A percentile compares a stretch with the other conserved stretches of the same genome.
Evolutionary conservation across 2,329 filamentous ascomycete genomes (phyloP).

Genomic region (Pseudocercospora ulei): DNA sequence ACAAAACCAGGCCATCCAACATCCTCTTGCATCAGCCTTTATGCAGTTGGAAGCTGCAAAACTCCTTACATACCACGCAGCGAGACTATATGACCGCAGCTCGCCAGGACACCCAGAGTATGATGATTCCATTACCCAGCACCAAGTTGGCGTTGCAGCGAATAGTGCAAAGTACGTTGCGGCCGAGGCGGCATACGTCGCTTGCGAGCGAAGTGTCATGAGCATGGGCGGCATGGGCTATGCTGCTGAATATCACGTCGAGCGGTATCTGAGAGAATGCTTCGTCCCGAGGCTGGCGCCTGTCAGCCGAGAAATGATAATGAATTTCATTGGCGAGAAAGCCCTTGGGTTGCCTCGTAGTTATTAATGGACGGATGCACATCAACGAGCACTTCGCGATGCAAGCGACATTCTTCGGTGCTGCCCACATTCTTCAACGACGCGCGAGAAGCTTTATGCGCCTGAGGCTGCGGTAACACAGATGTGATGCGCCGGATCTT

Average conservation of each 20-base stretch:
- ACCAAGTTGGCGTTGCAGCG: constrained; percentile 47
- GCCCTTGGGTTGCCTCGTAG: constrained; percentile 57
- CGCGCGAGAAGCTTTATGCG: too few relatives aligned
- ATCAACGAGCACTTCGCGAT: too few relatives aligned
- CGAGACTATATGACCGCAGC: constrained; percentile 48
- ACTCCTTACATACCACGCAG: constrained; percentile 52
- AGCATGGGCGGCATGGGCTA: constrained; percentile 55
- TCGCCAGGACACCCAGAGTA: constrained; percentile 27
- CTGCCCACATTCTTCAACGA: too few relatives aligned
- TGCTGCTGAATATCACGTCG: constrained; percentile 54
- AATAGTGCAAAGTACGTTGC: constrained; percentile 52
- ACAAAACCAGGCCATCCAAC: constrained; percentile 51
- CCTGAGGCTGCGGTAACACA: too few relatives aligned
- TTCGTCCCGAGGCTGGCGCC: constrained; percentile 53
- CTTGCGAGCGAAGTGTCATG: constrained; percentile 51
- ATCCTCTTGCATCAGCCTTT: constrained; percentile 50
- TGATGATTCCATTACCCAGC: constrained; percentile 36
- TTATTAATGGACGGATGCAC: constrained; percentile 50
- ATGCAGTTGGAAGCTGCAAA: constrained; percentile 55
- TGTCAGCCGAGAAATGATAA: constrained; percentile 60
- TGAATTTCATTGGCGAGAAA: constrained; percentile 63
- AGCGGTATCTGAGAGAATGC: constrained; percentile 51
- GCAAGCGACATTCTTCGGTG: too few relatives aligned
- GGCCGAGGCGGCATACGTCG: constrained; percentile 52
- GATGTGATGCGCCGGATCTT: too few relatives aligned